phyloP scores from a whole-genome alignment of 352 stramenopile genomes.

The Aphanomyces invadans region DNA sequence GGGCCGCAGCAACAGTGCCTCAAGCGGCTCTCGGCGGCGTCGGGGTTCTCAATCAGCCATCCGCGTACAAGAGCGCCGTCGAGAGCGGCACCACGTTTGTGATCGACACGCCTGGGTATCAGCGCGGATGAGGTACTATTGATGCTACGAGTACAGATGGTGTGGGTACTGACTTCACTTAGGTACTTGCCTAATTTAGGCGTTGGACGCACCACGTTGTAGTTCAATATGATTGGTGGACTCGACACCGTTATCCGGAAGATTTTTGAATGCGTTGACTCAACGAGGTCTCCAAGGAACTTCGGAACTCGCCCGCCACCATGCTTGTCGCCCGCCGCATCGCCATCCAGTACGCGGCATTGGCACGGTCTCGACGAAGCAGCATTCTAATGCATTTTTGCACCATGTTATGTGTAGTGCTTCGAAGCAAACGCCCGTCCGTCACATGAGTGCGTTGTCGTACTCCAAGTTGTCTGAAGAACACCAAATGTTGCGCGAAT shows the following conservation, averaged over 20 bases:
- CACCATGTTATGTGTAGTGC: not conserved
- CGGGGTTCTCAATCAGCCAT: too few species aligned
- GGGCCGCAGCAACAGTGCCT: too few species aligned
- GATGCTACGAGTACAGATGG: too few species aligned
- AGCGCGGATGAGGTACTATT: too few species aligned
- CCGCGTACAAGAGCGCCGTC: too few species aligned
- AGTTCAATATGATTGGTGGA: slow-evolving; percentile 1
- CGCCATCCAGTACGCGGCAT: not conserved
- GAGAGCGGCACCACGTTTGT: too few species aligned
- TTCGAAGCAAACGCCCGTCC: not conserved
- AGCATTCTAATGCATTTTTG: too few species aligned
- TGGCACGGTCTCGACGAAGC: too few species aligned
- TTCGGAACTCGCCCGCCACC: not conserved
- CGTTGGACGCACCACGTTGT: too few species aligned
- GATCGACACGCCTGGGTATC: too few species aligned
- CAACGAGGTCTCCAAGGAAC: not conserved
- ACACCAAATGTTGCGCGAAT: slow-evolving; percentile 94
- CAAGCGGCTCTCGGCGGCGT: too few species aligned
- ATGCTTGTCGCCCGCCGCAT: not conserved
- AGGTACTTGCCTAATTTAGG: not conserved
- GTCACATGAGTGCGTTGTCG: slow-evolving; percentile 18
- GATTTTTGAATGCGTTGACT: slow-evolving; percentile 5
- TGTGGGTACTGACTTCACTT: too few species aligned
- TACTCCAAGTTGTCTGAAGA: slow-evolving; percentile 82
- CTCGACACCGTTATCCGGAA: not conserved